Percentiles rank a stretch among this genome's conserved stretches.
Conservation (phyloP, 1,284 basidiomycete genomes). For the Fomitopsis palustris region DNA sequence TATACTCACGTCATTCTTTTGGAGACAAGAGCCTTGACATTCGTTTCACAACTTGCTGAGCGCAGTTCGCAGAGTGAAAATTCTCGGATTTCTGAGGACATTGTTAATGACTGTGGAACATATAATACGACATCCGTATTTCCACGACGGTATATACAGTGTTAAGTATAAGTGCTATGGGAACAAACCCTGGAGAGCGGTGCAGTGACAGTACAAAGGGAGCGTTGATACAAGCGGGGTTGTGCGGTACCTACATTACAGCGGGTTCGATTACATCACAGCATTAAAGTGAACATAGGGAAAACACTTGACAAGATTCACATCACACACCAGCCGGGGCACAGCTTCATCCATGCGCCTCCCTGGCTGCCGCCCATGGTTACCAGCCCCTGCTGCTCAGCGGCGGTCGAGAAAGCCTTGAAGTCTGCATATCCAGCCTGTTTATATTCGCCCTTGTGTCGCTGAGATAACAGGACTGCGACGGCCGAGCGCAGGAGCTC, state of each 20-base stretch:
- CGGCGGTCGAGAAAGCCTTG: slow-evolving; percentile 37
- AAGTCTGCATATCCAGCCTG: slow-evolving; percentile 31
- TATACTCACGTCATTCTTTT: too few species aligned
- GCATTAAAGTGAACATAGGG: too few species aligned
- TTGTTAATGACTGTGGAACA: too few species aligned
- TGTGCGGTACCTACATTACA: too few species aligned
- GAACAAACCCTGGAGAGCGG: neutral
- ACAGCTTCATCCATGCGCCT: slow-evolving; percentile 45
- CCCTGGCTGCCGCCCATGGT: slow-evolving; percentile 41
- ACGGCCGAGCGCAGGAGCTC: slow-evolving; percentile 34
- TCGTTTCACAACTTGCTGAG: too few species aligned
- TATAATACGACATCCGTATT: neutral
- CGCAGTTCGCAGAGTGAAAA: too few species aligned
- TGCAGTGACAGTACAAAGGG: neutral
- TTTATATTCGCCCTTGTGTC: slow-evolving; percentile 35
- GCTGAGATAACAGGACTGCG: slow-evolving; percentile 32
- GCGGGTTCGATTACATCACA: too few species aligned
- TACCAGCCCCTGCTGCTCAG: slow-evolving; percentile 42
- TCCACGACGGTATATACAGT: neutral
- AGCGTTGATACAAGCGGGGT: neutral
- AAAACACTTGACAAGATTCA: too few species aligned
- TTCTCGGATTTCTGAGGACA: too few species aligned
- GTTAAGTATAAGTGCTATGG: neutral
- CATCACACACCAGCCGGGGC: slow-evolving; percentile 9
- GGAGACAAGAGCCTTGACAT: too few species aligned